These are phyloP conservation scores for Fusarium chuoi DNA, from an alignment of 2,329 filamentous ascomycete species.

Conservation along the genomic window DNA sequence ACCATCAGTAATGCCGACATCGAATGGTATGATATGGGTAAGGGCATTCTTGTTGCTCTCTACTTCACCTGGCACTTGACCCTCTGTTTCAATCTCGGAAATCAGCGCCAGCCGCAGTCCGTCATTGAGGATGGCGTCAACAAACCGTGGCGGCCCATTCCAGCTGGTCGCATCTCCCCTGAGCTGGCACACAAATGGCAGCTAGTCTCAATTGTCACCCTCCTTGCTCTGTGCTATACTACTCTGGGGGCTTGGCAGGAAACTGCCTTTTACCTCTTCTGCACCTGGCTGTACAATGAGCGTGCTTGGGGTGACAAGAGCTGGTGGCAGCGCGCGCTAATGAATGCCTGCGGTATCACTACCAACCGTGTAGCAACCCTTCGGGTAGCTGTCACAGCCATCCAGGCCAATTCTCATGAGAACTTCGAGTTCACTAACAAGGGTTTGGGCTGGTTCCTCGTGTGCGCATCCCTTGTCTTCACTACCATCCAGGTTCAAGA, in stretches of 20 bases:
- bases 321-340: slow-evolving; percentile 40
- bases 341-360: slow-evolving; percentile 37
- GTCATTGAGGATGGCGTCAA: slow-evolving; percentile 53
- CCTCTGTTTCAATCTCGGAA: slow-evolving; percentile 49
- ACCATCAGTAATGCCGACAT: slow-evolving; percentile 25
- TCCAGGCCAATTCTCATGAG: neutral
- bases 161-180: slow-evolving; percentile 43
- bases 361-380: slow-evolving; percentile 37
- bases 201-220: slow-evolving; percentile 37
- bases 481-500: slow-evolving; percentile 43
- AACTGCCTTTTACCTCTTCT: slow-evolving; percentile 46
- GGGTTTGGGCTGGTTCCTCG: slow-evolving; percentile 30
- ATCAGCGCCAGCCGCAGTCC: slow-evolving; percentile 49
- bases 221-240: slow-evolving; percentile 28
- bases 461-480: slow-evolving; percentile 35
- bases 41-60: slow-evolving; percentile 33
- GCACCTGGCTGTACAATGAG: slow-evolving; percentile 56
- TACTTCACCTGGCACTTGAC: slow-evolving; percentile 40
- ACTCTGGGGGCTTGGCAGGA: slow-evolving; percentile 42
- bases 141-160: slow-evolving; percentile 52
- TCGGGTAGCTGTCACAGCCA: slow-evolving; percentile 17
- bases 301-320: slow-evolving; percentile 46
- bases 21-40: slow-evolving; percentile 19
- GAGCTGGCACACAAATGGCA: slow-evolving; percentile 39
- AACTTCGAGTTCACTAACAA: slow-evolving; percentile 27